Conservation (phyloP, 2,329 filamentous ascomycete genomes). For the Ceratocystis colombiana region DNA sequence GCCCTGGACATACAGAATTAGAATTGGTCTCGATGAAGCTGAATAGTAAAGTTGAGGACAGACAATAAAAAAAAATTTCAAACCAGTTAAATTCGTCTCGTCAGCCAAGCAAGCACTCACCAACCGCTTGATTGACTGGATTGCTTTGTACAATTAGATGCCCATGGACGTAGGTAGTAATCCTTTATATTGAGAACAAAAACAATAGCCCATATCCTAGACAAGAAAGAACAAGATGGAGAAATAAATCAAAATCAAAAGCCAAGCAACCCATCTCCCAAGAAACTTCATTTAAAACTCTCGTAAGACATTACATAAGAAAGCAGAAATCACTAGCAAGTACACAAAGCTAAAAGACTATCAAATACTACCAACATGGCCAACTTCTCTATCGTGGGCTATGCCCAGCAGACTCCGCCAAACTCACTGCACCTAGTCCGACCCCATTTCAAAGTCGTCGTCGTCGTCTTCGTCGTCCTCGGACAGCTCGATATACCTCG, state of each 20-base stretch:
- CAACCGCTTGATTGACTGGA: no score
- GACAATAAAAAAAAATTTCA: conserved; percentile 4
- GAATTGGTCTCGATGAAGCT: not conserved
- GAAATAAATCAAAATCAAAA: not conserved
- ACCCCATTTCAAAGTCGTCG: conserved; percentile 25
- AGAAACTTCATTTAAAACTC: not conserved
- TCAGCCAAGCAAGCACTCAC: not conserved
- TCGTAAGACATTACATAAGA: conserved; percentile 10
- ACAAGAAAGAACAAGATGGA: not conserved
- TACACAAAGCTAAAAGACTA: not conserved
- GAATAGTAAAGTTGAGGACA: not conserved
- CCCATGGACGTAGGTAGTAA: no score
- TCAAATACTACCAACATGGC: not conserved
- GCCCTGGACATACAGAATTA: not conserved
- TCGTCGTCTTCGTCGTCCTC: conserved; percentile 22
- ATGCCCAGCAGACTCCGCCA: not conserved
- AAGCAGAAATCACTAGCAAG: not conserved
- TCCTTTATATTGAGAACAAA: not conserved
- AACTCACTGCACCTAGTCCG: conserved; percentile 16
- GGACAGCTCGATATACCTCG: conserved; percentile 21
- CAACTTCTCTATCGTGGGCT: not conserved
- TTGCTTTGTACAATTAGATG: no score
- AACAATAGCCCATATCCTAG: not conserved
- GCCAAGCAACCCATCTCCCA: not conserved
- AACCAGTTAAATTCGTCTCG: not conserved